phyloP scores from a whole-genome alignment of 192 early-diverging fungal genomes.

The Dimargaris cristalligena region DNA sequence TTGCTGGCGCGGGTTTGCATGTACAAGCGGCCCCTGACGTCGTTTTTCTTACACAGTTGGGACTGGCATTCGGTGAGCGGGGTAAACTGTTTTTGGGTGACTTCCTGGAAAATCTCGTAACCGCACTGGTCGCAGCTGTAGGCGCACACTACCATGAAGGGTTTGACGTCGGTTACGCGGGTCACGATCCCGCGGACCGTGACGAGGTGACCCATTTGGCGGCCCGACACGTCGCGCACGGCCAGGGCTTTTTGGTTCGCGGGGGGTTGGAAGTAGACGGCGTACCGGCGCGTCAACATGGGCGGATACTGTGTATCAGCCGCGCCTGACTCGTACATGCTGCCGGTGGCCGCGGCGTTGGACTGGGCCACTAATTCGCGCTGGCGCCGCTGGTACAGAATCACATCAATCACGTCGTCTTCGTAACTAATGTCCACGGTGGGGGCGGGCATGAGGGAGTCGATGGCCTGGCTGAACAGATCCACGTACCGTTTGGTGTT shows the following conservation, averaged over 20 bases:
- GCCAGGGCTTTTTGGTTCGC: slow-evolving; percentile 41
- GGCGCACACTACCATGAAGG: slow-evolving; percentile 70
- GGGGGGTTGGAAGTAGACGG: slow-evolving; percentile 65
- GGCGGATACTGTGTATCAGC: slow-evolving; percentile 72
- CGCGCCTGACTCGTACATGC: slow-evolving; percentile 12
- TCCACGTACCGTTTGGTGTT: slow-evolving; percentile 80
- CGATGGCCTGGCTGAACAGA: slow-evolving; percentile 62
- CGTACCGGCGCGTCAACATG: slow-evolving; percentile 68
- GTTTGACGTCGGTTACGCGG: slow-evolving; percentile 84
- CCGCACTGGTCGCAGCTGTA: slow-evolving; percentile 91
- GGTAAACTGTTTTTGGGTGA: slow-evolving; percentile 51
- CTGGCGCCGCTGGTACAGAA: slow-evolving; percentile 67
- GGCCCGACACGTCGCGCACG: slow-evolving; percentile 73
- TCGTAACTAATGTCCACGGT: slow-evolving; percentile 38
- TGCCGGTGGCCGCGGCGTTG: slow-evolving; percentile 10
- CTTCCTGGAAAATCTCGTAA: slow-evolving; percentile 89
- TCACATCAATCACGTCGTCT: slow-evolving; percentile 73
- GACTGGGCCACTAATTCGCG: slow-evolving; percentile 34
- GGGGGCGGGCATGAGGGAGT: slow-evolving; percentile 36
- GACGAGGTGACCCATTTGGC: slow-evolving; percentile 66
- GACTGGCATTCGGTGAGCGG: slow-evolving; percentile 71
- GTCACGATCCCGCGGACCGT: slow-evolving; percentile 86
- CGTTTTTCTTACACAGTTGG: slow-evolving; percentile 61
- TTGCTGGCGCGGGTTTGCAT: slow-evolving; percentile 84
- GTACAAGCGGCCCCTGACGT: slow-evolving; percentile 63